Base-by-base conservation (phyloP, 768 basidiomycete species). In the Auriscalpium vulgare region DNA sequence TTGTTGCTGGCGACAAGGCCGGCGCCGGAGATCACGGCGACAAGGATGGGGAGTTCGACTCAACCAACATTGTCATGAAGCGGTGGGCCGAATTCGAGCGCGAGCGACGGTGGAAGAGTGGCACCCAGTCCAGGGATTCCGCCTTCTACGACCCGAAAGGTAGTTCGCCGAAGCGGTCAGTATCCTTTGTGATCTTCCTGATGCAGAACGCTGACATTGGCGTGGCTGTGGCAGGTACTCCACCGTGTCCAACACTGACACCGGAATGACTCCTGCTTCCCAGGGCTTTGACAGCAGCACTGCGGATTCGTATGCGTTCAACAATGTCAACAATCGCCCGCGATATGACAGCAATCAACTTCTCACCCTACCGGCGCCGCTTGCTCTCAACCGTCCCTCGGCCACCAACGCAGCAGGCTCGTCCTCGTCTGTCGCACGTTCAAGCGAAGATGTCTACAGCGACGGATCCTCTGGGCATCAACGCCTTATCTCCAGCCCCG, bases 71-170 rank as follows among this genome's bases (percentile, higher is more conserved):
- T 63, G 88, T 95, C 37, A 97, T 98, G 97, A 98, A 98, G 78
- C 83, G 92, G 43, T 99, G 95, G 95, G 93, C 84, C 16, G 97
- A 98, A 72, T 98, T 97, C 68, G 97, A 98, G 76, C 78, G 95
- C 50, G 97, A 98, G 62, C 75, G 95, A 62, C 79, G 94, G 59
- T 97, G 91, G 92, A 93, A 85, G 83, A 87, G 71, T 66, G 94
- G 92, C 8, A 81, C 81, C 19, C 83, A 87, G 61, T 94, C 91
- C 5, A 80, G 88, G 58, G 92, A 95, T 66, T 86, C 84, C 21
- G 79, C 81, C 6, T 82, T 78, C 64, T 80, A 83, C 65, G 87
- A 88, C 56, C 68, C 69, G 34, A 65, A 72, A 36, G 64, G 68
- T 1, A 67, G 63, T 37, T 77, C 78, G 4, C 76, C 79, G 54